Percentiles rank a stretch among this genome's conserved stretches.
These are phyloP conservation scores for Solanum medicagineum DNA, from an alignment of 257 asterid species.

Conservation along the genomic window DNA sequence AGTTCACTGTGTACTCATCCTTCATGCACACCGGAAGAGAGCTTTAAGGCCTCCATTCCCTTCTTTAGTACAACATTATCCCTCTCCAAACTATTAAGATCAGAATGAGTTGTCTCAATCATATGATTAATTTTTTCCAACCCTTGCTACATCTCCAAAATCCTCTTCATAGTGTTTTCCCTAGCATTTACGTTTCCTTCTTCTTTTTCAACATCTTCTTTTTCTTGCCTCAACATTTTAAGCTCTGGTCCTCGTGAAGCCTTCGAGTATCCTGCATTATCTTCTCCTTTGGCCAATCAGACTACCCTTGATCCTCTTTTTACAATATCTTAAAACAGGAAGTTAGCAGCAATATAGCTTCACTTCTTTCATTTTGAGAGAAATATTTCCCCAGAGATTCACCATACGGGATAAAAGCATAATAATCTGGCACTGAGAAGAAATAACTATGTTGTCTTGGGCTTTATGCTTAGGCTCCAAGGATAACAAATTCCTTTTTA, in stretches of 20 bases:
- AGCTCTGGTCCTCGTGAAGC: conserved; percentile 8
- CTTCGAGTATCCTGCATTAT: conserved; percentile 59
- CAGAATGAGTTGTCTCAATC: not conserved
- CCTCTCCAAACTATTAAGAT: no score
- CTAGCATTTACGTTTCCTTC: not conserved
- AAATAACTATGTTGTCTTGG: no score
- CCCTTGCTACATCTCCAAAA: conserved; percentile 55
- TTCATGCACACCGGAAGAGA: conserved; percentile 14
- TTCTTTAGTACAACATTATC: conserved; percentile 5
- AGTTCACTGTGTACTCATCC: conserved; percentile 40
- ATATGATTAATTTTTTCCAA: conserved; percentile 30
- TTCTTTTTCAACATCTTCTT: no score
- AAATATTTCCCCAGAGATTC: no score
- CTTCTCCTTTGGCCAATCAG: conserved; percentile 62
- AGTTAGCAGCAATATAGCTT: conserved; percentile 25
- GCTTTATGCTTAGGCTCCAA: no score
- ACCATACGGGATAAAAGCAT: no score
- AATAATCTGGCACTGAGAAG: no score
- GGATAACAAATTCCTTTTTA: no score
- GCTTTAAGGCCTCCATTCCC: conserved; percentile 35
- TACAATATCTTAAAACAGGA: conserved; percentile 28
- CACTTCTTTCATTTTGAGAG: not conserved
- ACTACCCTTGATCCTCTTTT: conserved; percentile 46
- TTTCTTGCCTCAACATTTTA: no score
- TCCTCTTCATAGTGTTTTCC: conserved; percentile 46